Evolutionary conservation across 2,329 filamentous ascomycete genomes (phyloP), one percentile per base, ranked within the genome.

Genomic region (Dactylonectria macrodidyma): DNA sequence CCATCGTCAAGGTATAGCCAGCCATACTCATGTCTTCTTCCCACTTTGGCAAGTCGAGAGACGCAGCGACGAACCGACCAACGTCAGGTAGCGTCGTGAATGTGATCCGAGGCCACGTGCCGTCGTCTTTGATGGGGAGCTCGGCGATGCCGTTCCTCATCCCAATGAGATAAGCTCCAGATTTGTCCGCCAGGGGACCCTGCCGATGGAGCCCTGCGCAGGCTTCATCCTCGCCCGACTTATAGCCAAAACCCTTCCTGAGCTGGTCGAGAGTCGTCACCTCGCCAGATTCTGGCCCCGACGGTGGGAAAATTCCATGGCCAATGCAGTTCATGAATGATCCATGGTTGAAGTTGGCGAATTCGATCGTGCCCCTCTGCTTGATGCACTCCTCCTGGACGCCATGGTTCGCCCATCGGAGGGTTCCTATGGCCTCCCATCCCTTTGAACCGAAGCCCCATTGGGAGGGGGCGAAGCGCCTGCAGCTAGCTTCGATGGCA

Each of bases 11-110:
- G 22, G 47, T 24, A 24, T 50, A 2, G 14, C n/a, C 47, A 24
- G 14, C 47, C 47, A 50, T 50, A 24, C 9, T 50, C n/a, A 50
- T 50, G 11, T 50, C 47, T 30, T 50, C 47, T 16, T 50, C n/a
- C 47, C 47, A 50, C n/a, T 50, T 50, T 14, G 47, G 47, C 47
- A 50, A 16, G 26, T 50, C n/a, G 8, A 50, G 47, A 24, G 47
- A 50, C n/a, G 47, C 47, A 30, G 47, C 47, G 47, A 50, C 26
- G 47, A 50, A 50, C 26, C 47, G 47, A 50, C 47, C 47, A 24
- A 50, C 47, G 47, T 50, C 47, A 11, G 9, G 26, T 50, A 16
- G 47, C 26, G 47, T 30, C 26, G 26, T 50, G 22, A 50, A 30
- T 11, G 22, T 50, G 47, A 50, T 50, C n/a, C 47, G 47, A 14